Percentiles rank a stretch among this genome's conserved stretches.
Conservation (phyloP, 805 yeast genomes). For the Spathaspora gorwiae region DNA sequence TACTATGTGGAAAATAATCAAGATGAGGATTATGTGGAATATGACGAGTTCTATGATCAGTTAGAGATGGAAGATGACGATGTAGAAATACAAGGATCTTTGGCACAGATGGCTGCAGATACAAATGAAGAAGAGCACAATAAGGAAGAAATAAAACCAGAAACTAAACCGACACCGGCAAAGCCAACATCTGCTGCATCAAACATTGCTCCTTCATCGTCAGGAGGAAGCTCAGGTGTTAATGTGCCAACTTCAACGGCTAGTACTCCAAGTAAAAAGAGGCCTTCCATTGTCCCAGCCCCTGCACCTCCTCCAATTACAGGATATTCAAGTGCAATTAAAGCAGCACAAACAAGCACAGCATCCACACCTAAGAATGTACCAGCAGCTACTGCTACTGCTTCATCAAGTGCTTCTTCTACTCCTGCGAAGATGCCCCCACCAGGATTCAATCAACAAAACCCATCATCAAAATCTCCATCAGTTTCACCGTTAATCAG, state of each 20-base stretch:
- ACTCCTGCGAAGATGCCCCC: conserved; percentile 9
- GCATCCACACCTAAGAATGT: conserved; percentile 5
- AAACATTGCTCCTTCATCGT: not conserved
- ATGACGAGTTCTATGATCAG: conserved; percentile 87
- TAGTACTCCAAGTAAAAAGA: conserved; percentile 15
- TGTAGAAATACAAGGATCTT: conserved; percentile 15
- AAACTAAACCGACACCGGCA: conserved; percentile 11
- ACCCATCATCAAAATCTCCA: conserved; percentile 14
- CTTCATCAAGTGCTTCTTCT: conserved; percentile 9
- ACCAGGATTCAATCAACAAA: conserved; percentile 14
- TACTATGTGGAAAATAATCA: conserved; percentile 92
- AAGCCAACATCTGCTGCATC: conserved; percentile 8
- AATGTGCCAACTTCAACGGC: conserved; percentile 2
- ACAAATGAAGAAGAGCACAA: conserved; percentile 11
- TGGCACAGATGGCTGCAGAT: conserved; percentile 18
- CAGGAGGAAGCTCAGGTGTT: not conserved
- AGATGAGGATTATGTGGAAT: conserved; percentile 89
- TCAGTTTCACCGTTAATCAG: conserved; percentile 20
- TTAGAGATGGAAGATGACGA: conserved; percentile 54
- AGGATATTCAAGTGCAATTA: conserved; percentile 21
- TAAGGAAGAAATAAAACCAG: conserved; percentile 6
- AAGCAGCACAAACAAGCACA: conserved; percentile 16
- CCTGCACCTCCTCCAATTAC: conserved; percentile 20
- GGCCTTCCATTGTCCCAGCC: conserved; percentile 14
- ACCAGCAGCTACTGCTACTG: conserved; percentile 11